Evolutionary conservation across 306 rosid genomes (phyloP).

Genomic region (Glycyrrhiza uralensis): DNA sequence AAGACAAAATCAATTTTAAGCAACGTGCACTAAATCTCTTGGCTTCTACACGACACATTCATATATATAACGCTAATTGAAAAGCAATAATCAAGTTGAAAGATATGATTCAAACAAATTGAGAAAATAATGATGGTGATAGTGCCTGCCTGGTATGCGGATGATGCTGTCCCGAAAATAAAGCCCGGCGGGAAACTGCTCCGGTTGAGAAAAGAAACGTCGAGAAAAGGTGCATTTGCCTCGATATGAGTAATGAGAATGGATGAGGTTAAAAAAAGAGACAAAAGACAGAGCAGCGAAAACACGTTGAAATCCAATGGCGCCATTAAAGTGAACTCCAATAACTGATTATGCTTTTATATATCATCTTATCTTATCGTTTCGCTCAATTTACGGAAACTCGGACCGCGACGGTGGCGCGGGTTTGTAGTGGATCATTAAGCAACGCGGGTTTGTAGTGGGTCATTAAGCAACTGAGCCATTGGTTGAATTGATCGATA

Average conservation of each 20-base stretch:
- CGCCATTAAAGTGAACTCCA: neutral
- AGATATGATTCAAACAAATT: neutral
- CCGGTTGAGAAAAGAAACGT: slow-evolving; percentile 33
- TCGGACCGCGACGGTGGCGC: no score
- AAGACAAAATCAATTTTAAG: no score
- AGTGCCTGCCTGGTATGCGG: slow-evolving; percentile 28
- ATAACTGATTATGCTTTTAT: neutral
- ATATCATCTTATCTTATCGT: no score
- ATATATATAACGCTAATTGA: neutral
- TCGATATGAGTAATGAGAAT: neutral
- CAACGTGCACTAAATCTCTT: no score
- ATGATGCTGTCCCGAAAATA: slow-evolving; percentile 33
- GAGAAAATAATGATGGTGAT: neutral
- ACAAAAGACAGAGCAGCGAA: neutral
- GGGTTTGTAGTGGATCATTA: no score
- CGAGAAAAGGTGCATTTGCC: neutral
- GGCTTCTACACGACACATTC: neutral
- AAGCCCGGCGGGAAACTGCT: slow-evolving; percentile 34
- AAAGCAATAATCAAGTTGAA: neutral
- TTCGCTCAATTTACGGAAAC: no score
- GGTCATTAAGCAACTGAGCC: no score
- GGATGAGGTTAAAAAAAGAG: neutral
- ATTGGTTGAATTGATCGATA: no score
- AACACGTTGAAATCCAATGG: neutral
- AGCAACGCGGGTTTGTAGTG: no score